These are phyloP conservation scores for Debaryomyces nepalensis DNA, from an alignment of 1,139 yeast genomes.

Conservation along the genomic window DNA sequence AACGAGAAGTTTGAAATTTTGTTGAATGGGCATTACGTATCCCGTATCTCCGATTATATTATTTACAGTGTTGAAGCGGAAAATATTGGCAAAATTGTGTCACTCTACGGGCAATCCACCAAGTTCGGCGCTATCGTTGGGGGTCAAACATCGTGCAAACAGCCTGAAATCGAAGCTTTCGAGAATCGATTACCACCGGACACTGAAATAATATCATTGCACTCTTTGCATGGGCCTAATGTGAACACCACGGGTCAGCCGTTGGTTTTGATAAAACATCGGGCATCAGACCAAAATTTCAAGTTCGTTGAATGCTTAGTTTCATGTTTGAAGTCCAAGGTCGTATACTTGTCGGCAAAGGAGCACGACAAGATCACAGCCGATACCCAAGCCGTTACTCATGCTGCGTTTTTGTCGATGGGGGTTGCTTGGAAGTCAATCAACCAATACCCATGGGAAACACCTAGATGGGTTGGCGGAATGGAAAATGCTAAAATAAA, in stretches of 20 bases:
- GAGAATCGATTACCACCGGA: slow-evolving; percentile 76
- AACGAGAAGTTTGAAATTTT: slow-evolving; percentile 58
- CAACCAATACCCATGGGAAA: slow-evolving; percentile 91
- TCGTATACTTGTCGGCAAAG: slow-evolving; percentile 76
- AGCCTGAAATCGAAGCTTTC: slow-evolving; percentile 86
- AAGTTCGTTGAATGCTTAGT: slow-evolving; percentile 66
- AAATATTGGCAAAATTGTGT: slow-evolving; percentile 70
- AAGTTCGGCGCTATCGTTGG: slow-evolving; percentile 91
- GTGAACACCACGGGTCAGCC: slow-evolving; percentile 93
- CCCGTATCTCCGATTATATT: slow-evolving; percentile 78
- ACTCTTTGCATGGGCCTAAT: slow-evolving; percentile 93
- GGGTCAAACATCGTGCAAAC: slow-evolving; percentile 97
- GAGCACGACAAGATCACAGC: slow-evolving; percentile 96
- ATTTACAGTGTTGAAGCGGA: slow-evolving; percentile 93
- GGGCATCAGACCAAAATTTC: slow-evolving; percentile 61
- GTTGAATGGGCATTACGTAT: slow-evolving; percentile 79
- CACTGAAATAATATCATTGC: slow-evolving; percentile 81
- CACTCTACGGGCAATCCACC: slow-evolving; percentile 81
- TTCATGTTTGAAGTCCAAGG: slow-evolving; percentile 74
- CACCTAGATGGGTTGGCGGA: slow-evolving; percentile 88
- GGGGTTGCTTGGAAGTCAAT: slow-evolving; percentile 92
- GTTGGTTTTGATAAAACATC: slow-evolving; percentile 78
- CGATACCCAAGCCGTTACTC: slow-evolving; percentile 98
- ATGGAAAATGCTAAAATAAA: slow-evolving; percentile 94
- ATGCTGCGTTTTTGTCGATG: slow-evolving; percentile 96